These are phyloP conservation scores for Hypoxylon intermedium DNA, from an alignment of 495 filamentous ascomycete species.

Conservation along the genomic window DNA sequence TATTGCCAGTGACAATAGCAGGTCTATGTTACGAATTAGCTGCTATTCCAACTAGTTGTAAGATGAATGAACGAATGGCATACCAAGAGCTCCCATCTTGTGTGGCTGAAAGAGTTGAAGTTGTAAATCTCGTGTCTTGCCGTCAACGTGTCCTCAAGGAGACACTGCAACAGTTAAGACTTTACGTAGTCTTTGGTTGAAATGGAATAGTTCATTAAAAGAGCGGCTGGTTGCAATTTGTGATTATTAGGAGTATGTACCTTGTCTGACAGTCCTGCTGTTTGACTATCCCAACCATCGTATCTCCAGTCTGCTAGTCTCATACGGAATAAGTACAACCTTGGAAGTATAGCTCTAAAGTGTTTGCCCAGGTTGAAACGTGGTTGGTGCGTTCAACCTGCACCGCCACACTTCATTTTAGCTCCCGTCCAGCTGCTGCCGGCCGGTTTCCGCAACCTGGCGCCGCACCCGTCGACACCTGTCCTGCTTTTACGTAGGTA, in stretches of 20 bases:
- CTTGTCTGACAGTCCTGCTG: slow-evolving; percentile 22
- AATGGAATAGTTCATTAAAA: not conserved
- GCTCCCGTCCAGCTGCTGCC: not conserved
- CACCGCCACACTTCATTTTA: slow-evolving; percentile 24
- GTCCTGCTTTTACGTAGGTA: slow-evolving; percentile 8
- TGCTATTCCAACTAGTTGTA: not conserved
- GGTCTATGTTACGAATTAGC: slow-evolving; percentile 50
- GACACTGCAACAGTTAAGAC: not conserved
- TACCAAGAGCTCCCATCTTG: slow-evolving; percentile 36
- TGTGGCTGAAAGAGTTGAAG: not conserved
- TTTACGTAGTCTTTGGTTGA: not conserved
- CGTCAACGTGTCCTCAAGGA: not conserved
- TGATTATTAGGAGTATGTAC: not conserved
- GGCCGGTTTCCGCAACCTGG: slow-evolving; percentile 7
- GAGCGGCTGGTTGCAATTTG: not conserved
- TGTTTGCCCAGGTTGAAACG: not conserved
- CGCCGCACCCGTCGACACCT: slow-evolving; percentile 43
- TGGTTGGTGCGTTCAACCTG: not conserved
- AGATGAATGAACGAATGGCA: not conserved
- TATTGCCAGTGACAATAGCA: slow-evolving; percentile 62
- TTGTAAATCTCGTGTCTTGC: not conserved
- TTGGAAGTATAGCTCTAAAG: too few species aligned
- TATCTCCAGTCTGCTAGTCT: slow-evolving; percentile 3
- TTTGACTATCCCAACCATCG: slow-evolving; percentile 6
- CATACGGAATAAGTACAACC: too few species aligned